Evolutionary conservation across 139 green algal genomes (phyloP).

Genomic region (Gonium pectorale): DNA sequence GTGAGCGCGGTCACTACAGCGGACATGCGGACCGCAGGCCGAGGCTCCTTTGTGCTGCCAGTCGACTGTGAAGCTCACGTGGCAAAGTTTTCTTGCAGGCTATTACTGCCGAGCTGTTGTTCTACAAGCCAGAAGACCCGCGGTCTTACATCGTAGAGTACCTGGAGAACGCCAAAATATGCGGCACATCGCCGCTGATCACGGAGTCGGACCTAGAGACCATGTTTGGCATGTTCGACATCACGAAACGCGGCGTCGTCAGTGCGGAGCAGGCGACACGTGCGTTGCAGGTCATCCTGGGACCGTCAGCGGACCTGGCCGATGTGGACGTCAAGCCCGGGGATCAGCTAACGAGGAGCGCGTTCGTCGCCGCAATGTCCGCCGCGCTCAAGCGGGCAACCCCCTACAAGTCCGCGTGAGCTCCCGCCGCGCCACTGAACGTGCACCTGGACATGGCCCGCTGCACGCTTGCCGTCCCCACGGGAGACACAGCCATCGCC

Average conservation of each 20-base stretch:
- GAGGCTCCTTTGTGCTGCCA: not conserved
- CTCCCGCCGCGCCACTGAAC: no score
- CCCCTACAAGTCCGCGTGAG: not conserved
- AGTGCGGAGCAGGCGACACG: constrained; percentile 34
- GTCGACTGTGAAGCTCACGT: not conserved
- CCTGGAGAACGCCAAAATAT: constrained; percentile 31
- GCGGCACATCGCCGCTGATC: constrained; percentile 6
- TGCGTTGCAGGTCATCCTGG: constrained; percentile 39
- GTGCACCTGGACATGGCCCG: no score
- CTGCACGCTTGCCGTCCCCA: no score
- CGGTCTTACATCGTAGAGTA: constrained; percentile 38
- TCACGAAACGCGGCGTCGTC: constrained; percentile 44
- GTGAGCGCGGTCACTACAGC: not conserved
- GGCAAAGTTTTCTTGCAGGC: constrained; percentile 3
- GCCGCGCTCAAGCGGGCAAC: constrained; percentile 6
- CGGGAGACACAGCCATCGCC: no score
- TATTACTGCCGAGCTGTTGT: constrained; percentile 42
- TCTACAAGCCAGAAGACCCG: constrained; percentile 44
- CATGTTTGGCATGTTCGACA: constrained; percentile 59
- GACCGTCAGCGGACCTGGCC: constrained; percentile 16
- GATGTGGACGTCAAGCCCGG: not conserved
- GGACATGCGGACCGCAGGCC: no score
- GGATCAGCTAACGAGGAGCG: constrained; percentile 1
- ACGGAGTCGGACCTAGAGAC: constrained; percentile 46
- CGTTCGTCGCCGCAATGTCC: constrained; percentile 32